These are phyloP conservation scores for Roridomyces roridus DNA, from an alignment of 768 basidiomycete genomes.

Conservation along the genomic window DNA sequence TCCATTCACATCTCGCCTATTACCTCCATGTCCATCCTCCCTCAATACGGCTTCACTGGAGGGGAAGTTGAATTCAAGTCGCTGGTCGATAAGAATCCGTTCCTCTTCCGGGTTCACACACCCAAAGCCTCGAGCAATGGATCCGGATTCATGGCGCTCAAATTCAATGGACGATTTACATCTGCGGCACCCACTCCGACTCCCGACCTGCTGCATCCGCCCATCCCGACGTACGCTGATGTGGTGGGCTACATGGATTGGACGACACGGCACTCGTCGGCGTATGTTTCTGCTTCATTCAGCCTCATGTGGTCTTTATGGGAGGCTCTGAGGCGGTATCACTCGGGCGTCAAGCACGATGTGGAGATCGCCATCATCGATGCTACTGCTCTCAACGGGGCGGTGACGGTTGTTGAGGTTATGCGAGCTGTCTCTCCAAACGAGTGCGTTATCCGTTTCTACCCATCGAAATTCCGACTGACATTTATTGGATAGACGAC, in stretches of 20 bases:
- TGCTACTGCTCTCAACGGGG: slow-evolving; percentile 61
- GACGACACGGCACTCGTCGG: slow-evolving; percentile 73
- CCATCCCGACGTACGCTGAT: slow-evolving; percentile 61
- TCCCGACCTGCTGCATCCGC: slow-evolving; percentile 37
- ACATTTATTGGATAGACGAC: slow-evolving; percentile 46
- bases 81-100: slow-evolving; percentile 68
- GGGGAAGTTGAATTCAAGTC: slow-evolving; percentile 64
- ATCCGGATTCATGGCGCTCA: slow-evolving; percentile 68
- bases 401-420: slow-evolving; percentile 71
- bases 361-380: slow-evolving; percentile 84
- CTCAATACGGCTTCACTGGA: slow-evolving; percentile 80
- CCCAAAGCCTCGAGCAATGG: slow-evolving; percentile 62
- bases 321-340: slow-evolving; percentile 81
- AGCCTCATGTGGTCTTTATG: slow-evolving; percentile 85
- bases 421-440: slow-evolving; percentile 55
- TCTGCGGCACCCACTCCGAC: slow-evolving; percentile 33
- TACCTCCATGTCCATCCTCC: slow-evolving; percentile 42
- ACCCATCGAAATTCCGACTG: no score
- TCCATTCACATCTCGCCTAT: not conserved
- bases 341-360: slow-evolving; percentile 73
- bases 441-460: no score
- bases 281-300: slow-evolving; percentile 78
- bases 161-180: slow-evolving; percentile 59
- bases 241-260: slow-evolving; percentile 77
- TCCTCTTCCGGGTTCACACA: slow-evolving; percentile 83